Evolutionary conservation across 352 stramenopile genomes (phyloP).

Genomic region (Thalassiosira hispida): DNA sequence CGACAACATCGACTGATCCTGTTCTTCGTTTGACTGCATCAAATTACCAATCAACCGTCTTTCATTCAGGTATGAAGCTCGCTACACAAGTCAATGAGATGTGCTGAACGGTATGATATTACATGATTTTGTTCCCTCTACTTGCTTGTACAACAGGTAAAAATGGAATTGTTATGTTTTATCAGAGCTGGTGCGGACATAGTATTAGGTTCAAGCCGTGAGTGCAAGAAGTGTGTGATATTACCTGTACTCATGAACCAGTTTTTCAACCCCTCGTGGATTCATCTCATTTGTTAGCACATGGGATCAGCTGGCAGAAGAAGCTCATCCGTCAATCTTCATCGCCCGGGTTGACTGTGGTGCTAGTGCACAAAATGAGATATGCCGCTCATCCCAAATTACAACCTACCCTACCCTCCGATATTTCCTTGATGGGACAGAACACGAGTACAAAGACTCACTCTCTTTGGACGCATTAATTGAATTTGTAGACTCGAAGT

Average conservation of each 20-base stretch:
- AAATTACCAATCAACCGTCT: conserved; percentile 36
- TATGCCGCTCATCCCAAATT: conserved; percentile 36
- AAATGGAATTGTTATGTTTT: conserved; percentile 52
- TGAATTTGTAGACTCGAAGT: conserved; percentile 34
- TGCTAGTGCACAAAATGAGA: conserved; percentile 22
- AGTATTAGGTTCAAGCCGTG: conserved; percentile 38
- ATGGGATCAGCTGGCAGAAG: conserved; percentile 34
- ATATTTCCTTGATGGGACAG: conserved; percentile 40
- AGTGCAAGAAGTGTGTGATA: conserved; percentile 15
- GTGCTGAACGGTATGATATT: too few relatives aligned
- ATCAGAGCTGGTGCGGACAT: conserved; percentile 40
- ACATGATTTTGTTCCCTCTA: too few relatives aligned
- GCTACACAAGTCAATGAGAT: too few relatives aligned
- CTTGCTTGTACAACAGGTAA: too few relatives aligned
- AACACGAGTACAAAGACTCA: conserved; percentile 41
- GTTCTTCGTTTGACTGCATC: conserved; percentile 25
- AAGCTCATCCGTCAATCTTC: conserved; percentile 39
- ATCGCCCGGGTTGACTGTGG: conserved; percentile 41
- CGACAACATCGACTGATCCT: background rate
- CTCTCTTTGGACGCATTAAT: conserved; percentile 27
- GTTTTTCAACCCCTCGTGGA: background rate
- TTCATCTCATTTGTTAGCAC: conserved; percentile 7
- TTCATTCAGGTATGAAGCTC: conserved; percentile 30
- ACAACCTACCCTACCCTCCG: conserved; percentile 39
- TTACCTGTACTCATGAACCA: too few relatives aligned